Conservation (phyloP, 179 eudicot genomes). For the Dionaea muscipula region DNA sequence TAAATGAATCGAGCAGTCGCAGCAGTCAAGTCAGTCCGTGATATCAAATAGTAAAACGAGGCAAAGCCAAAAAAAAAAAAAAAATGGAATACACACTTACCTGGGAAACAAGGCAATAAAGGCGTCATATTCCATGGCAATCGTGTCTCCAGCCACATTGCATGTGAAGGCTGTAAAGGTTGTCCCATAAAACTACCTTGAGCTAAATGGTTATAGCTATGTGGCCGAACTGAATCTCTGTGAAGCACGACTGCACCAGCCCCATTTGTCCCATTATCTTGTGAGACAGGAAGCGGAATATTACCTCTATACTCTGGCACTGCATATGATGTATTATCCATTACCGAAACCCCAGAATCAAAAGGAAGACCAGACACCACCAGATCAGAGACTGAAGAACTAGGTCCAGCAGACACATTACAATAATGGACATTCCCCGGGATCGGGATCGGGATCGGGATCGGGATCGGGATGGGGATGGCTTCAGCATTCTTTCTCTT, state of each 20-base stretch:
- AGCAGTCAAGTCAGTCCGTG: too few species aligned
- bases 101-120: constrained; percentile 46
- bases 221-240: too few species aligned
- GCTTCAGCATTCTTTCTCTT: constrained; percentile 68
- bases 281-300: too few species aligned
- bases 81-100: constrained; percentile 19
- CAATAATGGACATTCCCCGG: constrained; percentile 34
- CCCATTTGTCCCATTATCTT: too few species aligned
- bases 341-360: constrained; percentile 30
- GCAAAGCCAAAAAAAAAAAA: too few species aligned
- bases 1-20: constrained; percentile 16
- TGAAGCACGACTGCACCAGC: too few species aligned
- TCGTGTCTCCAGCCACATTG: constrained; percentile 59
- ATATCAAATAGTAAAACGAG: too few species aligned
- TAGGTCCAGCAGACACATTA: constrained; percentile 34
- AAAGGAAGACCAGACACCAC: constrained; percentile 30
- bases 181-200: too few species aligned
- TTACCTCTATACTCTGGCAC: constrained; percentile 17
- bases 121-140: constrained; percentile 51
- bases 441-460: not conserved
- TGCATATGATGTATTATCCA: constrained; percentile 24
- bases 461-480: not conserved
- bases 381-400: constrained; percentile 44
- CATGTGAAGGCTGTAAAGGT: constrained; percentile 20
- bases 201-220: too few species aligned